Conservation (phyloP, 2,329 filamentous ascomycete species). For the Fusarium oxysporum region DNA sequence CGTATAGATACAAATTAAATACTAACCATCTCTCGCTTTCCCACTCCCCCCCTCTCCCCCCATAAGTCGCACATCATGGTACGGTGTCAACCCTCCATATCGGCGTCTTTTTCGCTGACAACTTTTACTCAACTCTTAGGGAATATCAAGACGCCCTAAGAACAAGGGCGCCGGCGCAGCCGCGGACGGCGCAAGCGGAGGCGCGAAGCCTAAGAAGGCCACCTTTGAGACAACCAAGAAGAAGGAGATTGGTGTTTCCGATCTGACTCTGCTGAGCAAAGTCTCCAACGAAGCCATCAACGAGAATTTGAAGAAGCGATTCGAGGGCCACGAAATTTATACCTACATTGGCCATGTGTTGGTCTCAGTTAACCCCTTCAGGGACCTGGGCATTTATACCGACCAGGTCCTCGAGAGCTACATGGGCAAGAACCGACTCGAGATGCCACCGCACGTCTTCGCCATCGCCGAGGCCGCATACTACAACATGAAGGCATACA, state of each 20-base stretch:
- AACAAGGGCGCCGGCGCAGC: constrained; percentile 55
- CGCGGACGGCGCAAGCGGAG: constrained; percentile 52
- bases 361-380: constrained; percentile 98
- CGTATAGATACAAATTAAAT: constrained; percentile 35
- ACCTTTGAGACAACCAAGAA: constrained; percentile 97
- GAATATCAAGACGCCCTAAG: constrained; percentile 56
- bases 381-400: constrained; percentile 97
- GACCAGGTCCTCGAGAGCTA: constrained; percentile 93
- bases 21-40: constrained; percentile 26
- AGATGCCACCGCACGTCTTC: constrained; percentile 96
- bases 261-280: constrained; percentile 97
- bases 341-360: constrained; percentile 99
- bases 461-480: constrained; percentile 96
- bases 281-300: constrained; percentile 99
- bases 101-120: constrained; percentile 28
- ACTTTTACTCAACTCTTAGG: constrained; percentile 42
- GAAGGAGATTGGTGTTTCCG: constrained; percentile 98
- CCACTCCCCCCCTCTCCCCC: constrained; percentile 30
- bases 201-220: constrained; percentile 88
- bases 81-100: constrained; percentile 38
- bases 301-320: constrained; percentile 97
- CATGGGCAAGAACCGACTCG: constrained; percentile 94
- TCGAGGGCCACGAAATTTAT: constrained; percentile 98
- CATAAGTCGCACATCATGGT: constrained; percentile 49
- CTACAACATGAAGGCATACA: constrained; percentile 99